Percentiles rank a stretch among this genome's conserved stretches.
Evolutionary conservation across 1,139 yeast genomes (phyloP).

Genomic region (Suzukiozyma palmioleophila): DNA sequence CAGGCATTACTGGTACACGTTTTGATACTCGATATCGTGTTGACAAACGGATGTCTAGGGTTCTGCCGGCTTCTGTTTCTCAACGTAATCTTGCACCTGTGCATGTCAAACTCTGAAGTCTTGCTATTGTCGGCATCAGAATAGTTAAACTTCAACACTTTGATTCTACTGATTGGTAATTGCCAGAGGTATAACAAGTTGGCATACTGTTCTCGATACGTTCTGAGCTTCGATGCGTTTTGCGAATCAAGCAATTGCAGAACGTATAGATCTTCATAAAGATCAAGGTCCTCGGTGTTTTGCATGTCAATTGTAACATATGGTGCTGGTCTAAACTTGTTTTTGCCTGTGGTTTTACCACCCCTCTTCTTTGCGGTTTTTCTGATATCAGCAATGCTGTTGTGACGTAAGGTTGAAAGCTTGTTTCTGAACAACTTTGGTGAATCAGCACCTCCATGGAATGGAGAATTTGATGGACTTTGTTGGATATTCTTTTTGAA

Average conservation of each 20-base stretch:
- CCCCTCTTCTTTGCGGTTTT: slow-evolving; percentile 7
- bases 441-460: slow-evolving; percentile 1
- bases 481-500: slow-evolving; percentile 7
- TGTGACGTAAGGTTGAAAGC: slow-evolving; percentile 2
- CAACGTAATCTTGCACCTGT: slow-evolving; percentile 42
- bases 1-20: slow-evolving; percentile 26
- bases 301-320: slow-evolving; percentile 49
- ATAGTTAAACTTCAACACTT: slow-evolving; percentile 71
- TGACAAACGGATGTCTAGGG: slow-evolving; percentile 17
- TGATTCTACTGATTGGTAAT: slow-evolving; percentile 68
- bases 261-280: slow-evolving; percentile 44
- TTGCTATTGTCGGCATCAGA: slow-evolving; percentile 19
- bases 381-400: slow-evolving; percentile 6
- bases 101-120: slow-evolving; percentile 25
- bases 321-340: slow-evolving; percentile 27
- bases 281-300: slow-evolving; percentile 53
- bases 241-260: slow-evolving; percentile 45
- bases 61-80: slow-evolving; percentile 19
- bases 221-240: slow-evolving; percentile 39
- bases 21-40: slow-evolving; percentile 22
- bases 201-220: slow-evolving; percentile 72
- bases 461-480: slow-evolving; percentile 4
- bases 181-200: slow-evolving; percentile 83
- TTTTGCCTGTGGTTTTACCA: slow-evolving; percentile 11
- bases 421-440: slow-evolving; percentile 1